Percentiles rank a stretch among this genome's conserved stretches.
phyloP scores from a whole-genome alignment of 2,329 filamentous ascomycete genomes.

The Ophiostoma novo-ulmi region DNA sequence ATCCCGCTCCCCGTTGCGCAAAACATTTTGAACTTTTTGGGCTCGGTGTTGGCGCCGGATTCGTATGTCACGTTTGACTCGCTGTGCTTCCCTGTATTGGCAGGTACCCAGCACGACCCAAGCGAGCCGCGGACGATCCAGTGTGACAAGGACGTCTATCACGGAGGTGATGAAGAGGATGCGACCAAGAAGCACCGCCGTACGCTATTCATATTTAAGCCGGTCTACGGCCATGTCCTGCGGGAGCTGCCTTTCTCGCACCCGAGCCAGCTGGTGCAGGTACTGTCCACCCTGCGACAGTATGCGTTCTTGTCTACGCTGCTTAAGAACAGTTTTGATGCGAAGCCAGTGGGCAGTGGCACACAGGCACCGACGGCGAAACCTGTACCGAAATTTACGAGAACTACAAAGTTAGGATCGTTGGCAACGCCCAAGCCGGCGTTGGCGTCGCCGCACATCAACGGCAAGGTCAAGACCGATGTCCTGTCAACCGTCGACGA shows the following conservation, averaged over 20 bases:
- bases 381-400: background rate
- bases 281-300: slow-evolving; percentile 70
- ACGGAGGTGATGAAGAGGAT: slow-evolving; percentile 28
- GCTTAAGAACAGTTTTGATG: slow-evolving; percentile 54
- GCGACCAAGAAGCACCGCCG: slow-evolving; percentile 45
- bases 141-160: slow-evolving; percentile 43
- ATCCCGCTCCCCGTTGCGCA: slow-evolving; percentile 61
- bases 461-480: slow-evolving; percentile 10
- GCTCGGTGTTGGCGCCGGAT: slow-evolving; percentile 41
- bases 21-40: slow-evolving; percentile 56
- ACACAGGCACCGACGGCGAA: background rate
- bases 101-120: slow-evolving; percentile 47
- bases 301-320: slow-evolving; percentile 66
- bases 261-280: slow-evolving; percentile 66
- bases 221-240: slow-evolving; percentile 63
- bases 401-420: background rate
- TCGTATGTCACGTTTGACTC: slow-evolving; percentile 51
- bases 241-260: slow-evolving; percentile 70
- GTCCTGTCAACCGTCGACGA: slow-evolving; percentile 30
- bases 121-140: slow-evolving; percentile 54
- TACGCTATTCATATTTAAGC: slow-evolving; percentile 64
- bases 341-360: background rate
- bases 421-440: background rate
- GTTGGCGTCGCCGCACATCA: background rate
- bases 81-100: slow-evolving; percentile 51